Evolutionary conservation across 495 filamentous ascomycete genomes (phyloP), one percentile per base, ranked within the genome.

Genomic region (Annulohypoxylon maeteangense): DNA sequence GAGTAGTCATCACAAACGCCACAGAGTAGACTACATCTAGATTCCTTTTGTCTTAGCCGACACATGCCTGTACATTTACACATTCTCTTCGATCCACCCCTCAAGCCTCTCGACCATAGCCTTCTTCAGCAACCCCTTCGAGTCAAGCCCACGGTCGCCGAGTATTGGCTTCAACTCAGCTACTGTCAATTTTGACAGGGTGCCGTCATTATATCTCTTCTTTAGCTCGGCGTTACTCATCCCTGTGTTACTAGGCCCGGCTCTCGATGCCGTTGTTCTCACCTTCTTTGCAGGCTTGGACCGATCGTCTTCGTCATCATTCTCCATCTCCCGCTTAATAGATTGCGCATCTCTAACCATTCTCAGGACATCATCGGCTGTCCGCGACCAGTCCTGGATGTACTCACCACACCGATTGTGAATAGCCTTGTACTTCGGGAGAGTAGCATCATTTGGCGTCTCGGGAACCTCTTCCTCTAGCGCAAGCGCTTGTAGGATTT

Each of bases 391-490:
- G 14, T 91, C 88, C 20, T 90, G 79, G 7, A 97, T 87, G 72
- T 93, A 92, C 7, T 85, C 83, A 1, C 93, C 94, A 2, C 91
- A 90, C 20, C 96, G 87, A 81, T 97, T 98, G 77, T 95, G 85
- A 44, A 99, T 97, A 34, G 83, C 80, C 64, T 77, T 84, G 78
- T 92, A 94, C 69, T 91, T 94, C 0, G 96, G 96, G 0, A 92
- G 70, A 0, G 95, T 98, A 57, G 91, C 90, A 75, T 99, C 96
- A 32, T 95, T 90, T 0, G 90, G 85, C 48, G 86, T 82, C 27
- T 92, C 90, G 0, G 96, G 96, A 18, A 94, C 78, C 53, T 98
- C 95, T 75, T 99, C 96, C 31, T 97, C 94, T 11, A 99, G 80
- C 1, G 96, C 96, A 48, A 97, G 86, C 4, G 92, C 93, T 78